phyloP scores from a whole-genome alignment of 75 land plant genomes.

The Ceratopteris richardii region DNA sequence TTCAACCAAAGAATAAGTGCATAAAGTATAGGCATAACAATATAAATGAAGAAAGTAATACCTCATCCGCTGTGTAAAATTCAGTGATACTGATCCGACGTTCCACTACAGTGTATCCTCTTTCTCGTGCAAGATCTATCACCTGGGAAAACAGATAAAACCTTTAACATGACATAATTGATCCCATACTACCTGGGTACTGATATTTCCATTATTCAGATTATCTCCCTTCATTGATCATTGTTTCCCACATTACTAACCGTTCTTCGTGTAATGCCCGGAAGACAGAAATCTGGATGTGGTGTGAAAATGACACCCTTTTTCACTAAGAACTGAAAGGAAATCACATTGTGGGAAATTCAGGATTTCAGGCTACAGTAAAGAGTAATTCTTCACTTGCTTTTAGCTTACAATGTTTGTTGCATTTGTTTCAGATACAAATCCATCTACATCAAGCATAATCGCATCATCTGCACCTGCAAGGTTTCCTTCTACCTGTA shows the following conservation, averaged over 20 bases:
- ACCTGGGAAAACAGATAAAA: constrained; percentile 45
- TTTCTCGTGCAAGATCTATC: constrained; percentile 79
- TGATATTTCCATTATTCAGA: no score
- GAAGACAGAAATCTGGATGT: constrained; percentile 92
- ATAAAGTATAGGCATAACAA: no score
- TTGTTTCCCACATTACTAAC: constrained; percentile 60
- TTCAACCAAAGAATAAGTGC: no score
- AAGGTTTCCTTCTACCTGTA: constrained; percentile 91
- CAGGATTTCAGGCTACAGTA: no score
- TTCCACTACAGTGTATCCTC: constrained; percentile 58
- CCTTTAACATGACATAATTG: no score
- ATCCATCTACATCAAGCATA: constrained; percentile 98
- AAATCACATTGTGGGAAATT: not conserved
- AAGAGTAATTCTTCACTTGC: no score
- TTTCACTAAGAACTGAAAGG: constrained; percentile 85
- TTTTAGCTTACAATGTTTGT: constrained; percentile 87
- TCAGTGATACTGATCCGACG: constrained; percentile 74
- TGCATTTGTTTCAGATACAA: constrained; percentile 99
- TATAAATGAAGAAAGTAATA: no score
- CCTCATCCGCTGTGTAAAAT: constrained; percentile 98
- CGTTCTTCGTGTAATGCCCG: constrained; percentile 92
- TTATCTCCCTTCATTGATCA: no score
- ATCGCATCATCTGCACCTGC: constrained; percentile 95
- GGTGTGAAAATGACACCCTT: constrained; percentile 83
- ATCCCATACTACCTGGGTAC: no score